Evolutionary conservation across 257 asterid species (phyloP).

Genomic region (Rubia yunnanensis): DNA sequence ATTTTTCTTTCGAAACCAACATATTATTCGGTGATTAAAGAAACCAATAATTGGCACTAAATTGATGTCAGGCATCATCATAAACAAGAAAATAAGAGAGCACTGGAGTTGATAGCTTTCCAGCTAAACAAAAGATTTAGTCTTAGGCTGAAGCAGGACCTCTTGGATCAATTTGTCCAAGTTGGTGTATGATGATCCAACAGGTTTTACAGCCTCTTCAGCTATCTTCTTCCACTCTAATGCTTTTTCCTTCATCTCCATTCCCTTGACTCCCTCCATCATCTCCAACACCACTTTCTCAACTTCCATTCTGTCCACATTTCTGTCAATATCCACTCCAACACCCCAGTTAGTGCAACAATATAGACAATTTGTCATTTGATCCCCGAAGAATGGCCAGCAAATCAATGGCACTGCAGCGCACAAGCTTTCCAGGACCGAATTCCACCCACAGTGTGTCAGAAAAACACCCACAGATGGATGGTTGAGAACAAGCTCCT

Average conservation of each 20-base stretch:
- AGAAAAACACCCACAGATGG: slow-evolving; percentile 12
- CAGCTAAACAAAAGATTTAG: not conserved
- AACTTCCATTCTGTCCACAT: slow-evolving; percentile 8
- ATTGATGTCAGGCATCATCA: too few relatives aligned
- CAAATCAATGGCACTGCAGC: slow-evolving; percentile 11
- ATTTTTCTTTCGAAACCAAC: too few relatives aligned
- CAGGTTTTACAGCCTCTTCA: slow-evolving; percentile 5
- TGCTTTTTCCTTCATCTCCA: slow-evolving; percentile 8
- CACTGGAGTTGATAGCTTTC: too few relatives aligned
- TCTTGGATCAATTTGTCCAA: slow-evolving; percentile 15
- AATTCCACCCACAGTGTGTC: slow-evolving; percentile 19
- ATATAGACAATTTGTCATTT: slow-evolving; percentile 1
- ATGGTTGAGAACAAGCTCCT: slow-evolving; percentile 14
- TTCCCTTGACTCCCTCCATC: slow-evolving; percentile 16
- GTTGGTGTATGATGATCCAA: slow-evolving; percentile 13
- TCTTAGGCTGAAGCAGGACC: slow-evolving; percentile 3
- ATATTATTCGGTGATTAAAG: too few relatives aligned
- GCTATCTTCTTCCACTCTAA: slow-evolving; percentile 13
- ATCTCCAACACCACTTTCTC: slow-evolving; percentile 12
- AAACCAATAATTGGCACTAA: too few relatives aligned
- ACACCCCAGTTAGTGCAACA: slow-evolving; percentile 11
- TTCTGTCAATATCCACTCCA: slow-evolving; percentile 9
- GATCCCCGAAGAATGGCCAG: slow-evolving; percentile 13
- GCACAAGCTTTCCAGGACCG: slow-evolving; percentile 8
- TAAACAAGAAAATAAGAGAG: too few relatives aligned